Base-by-base conservation (phyloP, 805 yeast species). In the Candida dendrica region DNA sequence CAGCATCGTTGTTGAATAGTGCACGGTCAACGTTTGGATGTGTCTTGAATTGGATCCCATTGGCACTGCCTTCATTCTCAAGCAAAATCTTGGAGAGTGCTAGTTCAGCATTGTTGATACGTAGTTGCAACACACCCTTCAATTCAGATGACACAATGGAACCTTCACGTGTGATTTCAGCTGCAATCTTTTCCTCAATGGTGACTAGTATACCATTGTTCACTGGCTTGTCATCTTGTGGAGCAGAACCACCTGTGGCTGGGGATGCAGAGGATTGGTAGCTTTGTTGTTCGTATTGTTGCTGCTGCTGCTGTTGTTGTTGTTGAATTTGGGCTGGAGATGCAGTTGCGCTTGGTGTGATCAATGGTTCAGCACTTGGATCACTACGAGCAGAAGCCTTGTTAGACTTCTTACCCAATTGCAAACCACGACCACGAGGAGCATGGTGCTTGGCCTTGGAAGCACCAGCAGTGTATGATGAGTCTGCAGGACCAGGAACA, bases 21-120 rank as follows among this genome's bases (percentile, higher is more conserved):
- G 66, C 68, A 56, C 85, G 82, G 66, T 93, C 97, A 50, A 93
- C 95, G 60, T 91, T 90, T 48, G 98, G 98, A 69, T 93, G 96
- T 14, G 98, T 89, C 64, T 90, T 90, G 69, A 77, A 93, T 58
- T 83, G 89, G 37, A 79, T 48, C 67, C 77, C 62, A 32, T 69
- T 62, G 14, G 72, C 64, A 34, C 68, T 64, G 26, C 74, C 72
- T 18, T 64, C 69, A 34, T 79, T 71, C 34, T 68, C 61, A 49
- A 90, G 66, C 47, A 74, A 57, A 45, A 93, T 72, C 58, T 75
- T 77, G 42, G 88, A 75, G 51, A 74, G 75, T 13, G 95, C 79
- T 49, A 81, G 71, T 33, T 72, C 75, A n/a, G 84, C 69, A 55
- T 89, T 77, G 60, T 84, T 89, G 48, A 93, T 79, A 60, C 96